Conservation (phyloP, 1,284 basidiomycete species). For the Cryptococcus maquisensis region DNA sequence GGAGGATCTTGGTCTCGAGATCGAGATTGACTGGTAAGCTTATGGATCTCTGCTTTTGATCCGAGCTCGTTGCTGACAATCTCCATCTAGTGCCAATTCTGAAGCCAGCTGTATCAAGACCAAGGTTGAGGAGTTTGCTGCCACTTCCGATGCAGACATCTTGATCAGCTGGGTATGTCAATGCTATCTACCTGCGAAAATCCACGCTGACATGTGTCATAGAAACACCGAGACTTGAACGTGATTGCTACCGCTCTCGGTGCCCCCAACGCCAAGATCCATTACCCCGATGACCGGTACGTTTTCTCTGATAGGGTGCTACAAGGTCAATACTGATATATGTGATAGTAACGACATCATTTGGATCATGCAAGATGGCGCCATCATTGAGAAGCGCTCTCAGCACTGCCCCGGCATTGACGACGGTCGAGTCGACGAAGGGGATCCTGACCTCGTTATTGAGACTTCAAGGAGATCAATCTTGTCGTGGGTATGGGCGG, state of each 20-base stretch:
- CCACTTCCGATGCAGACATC: constrained; percentile 14
- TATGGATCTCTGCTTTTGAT: neutral
- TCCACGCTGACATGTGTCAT: neutral
- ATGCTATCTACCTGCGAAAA: neutral
- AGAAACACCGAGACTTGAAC: constrained; percentile 29
- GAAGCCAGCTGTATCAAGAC: constrained; percentile 15
- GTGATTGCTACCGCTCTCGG: constrained; percentile 24
- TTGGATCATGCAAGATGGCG: constrained; percentile 24
- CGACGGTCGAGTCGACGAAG: constrained; percentile 20
- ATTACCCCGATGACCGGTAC: constrained; percentile 26
- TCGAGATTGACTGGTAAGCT: constrained; percentile 19
- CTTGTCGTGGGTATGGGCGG: neutral
- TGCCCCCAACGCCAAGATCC: constrained; percentile 16
- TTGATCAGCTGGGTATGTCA: constrained; percentile 23
- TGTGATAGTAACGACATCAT: constrained; percentile 25
- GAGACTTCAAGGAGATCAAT: constrained; percentile 5
- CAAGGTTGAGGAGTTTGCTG: constrained; percentile 13
- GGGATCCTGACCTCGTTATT: constrained; percentile 24
- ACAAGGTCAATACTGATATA: neutral
- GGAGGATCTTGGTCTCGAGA: constrained; percentile 20
- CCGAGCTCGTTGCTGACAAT: neutral
- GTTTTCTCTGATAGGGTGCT: neutral
- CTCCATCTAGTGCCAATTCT: constrained; percentile 17
- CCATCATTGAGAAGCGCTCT: constrained; percentile 24
- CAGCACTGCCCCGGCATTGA: constrained; percentile 27